Evolutionary conservation across 768 basidiomycete species (phyloP), one percentile per base, ranked within the genome.

Genomic region (Mycena filopes): DNA sequence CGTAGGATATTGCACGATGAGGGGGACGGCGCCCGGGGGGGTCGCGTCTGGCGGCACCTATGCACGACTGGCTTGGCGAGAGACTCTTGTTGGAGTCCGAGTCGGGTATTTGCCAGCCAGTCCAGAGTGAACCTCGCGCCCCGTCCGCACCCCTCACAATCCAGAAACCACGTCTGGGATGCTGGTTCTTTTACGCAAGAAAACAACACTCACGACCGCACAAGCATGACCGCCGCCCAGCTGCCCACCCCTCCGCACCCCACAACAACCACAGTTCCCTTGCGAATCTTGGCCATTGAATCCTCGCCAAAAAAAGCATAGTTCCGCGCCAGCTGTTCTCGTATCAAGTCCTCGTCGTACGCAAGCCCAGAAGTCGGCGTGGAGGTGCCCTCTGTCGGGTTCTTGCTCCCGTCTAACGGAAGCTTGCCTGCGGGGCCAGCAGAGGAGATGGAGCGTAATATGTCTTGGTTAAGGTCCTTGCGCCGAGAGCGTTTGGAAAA

Each of bases 211-310:
- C 73, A 96, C 93, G 95, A 96, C 75, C 96, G 81, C 47, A 89
- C 90, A 28, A 95, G 87, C 97, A 97, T 97, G 33, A 97, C 87
- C 18, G 96, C 95, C 40, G 90, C 93, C 94, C 95, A 97, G 73
- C 94, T 96, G 0, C 98, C 98, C 0, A 99, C 98, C 2, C 98
- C 97, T 62, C 98, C 98, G 69, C 96, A 95, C 8, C 98, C 98
- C 4, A 99, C 90, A 21, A 99, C 81, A 20, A 94, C 95, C 1
- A 98, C 96, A 6, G 83, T 86, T 15, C 89, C 87, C 11, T 82
- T 73, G 55, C 98, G 84, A 55, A 99, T 84, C 73, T 87, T 89
- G 12, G 79, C 75, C 94, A 98, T 97, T 42, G 87, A 87, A 38
- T 95, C 92, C 33, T 96, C 93, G 0, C 95, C 95, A 56, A 99